These are phyloP conservation scores for Hyaloscypha bicolor DNA, from an alignment of 495 filamentous ascomycete species.

Conservation along the genomic window DNA sequence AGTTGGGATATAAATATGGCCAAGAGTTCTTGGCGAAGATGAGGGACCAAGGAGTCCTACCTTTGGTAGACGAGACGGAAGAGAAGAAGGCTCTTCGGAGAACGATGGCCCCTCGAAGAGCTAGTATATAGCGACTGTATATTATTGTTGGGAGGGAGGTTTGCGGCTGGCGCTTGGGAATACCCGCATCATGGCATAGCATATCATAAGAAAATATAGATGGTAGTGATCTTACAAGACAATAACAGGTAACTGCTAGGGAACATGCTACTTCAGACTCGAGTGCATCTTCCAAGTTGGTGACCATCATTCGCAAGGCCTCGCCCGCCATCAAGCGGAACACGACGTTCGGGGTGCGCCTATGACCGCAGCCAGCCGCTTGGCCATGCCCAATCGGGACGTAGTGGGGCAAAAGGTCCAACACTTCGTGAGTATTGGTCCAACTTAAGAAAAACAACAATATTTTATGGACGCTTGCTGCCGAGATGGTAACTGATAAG, in stretches of 20 bases:
- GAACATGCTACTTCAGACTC: too few species aligned
- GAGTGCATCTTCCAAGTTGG: too few species aligned
- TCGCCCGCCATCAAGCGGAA: background rate
- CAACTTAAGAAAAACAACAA: background rate
- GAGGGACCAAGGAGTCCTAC: conserved; percentile 73
- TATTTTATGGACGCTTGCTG: background rate
- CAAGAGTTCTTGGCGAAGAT: conserved; percentile 74
- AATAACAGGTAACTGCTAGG: background rate
- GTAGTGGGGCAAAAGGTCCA: background rate
- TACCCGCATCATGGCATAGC: background rate
- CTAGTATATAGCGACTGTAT: conserved; percentile 67
- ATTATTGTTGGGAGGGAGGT: background rate
- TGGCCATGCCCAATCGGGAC: background rate
- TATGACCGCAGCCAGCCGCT: background rate
- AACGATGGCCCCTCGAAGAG: conserved; percentile 91
- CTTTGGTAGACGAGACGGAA: conserved; percentile 70
- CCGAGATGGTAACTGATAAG: conserved; percentile 2
- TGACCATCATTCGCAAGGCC: background rate
- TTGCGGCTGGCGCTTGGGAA: conserved; percentile 7
- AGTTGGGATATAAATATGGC: conserved; percentile 84
- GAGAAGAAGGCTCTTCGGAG: conserved; percentile 86
- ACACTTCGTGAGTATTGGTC: background rate
- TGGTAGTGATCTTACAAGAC: background rate
- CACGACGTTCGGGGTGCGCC: background rate
- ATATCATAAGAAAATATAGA: background rate